Evolutionary conservation across 116 monocot genomes (phyloP).

Genomic region (Papilionanthe hybrid): DNA sequence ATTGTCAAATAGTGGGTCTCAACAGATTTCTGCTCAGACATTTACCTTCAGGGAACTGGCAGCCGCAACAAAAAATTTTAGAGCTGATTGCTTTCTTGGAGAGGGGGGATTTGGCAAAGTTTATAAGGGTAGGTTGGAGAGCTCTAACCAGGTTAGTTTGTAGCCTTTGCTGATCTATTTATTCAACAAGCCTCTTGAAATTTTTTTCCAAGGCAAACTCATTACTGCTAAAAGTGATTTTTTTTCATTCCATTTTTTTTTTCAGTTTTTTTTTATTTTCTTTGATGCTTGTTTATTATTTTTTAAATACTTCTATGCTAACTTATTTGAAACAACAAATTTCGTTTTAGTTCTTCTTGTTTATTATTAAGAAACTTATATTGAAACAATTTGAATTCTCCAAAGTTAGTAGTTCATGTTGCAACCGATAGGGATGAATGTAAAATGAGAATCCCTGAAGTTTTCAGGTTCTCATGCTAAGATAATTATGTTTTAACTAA

Average conservation of each 20-base stretch:
- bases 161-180: background rate
- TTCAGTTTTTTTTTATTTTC: background rate
- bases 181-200: background rate
- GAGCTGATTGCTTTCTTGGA: slow-evolving; percentile 32
- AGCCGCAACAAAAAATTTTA: slow-evolving; percentile 37
- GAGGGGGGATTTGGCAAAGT: slow-evolving; percentile 55
- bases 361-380: background rate
- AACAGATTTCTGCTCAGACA: slow-evolving; percentile 35
- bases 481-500: background rate
- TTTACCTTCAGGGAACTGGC: slow-evolving; percentile 40
- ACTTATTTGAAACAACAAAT: background rate
- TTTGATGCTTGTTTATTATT: background rate
- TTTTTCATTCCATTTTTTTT: background rate
- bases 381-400: background rate
- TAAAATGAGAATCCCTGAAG: background rate
- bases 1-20: slow-evolving; percentile 9
- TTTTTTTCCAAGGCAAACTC: background rate
- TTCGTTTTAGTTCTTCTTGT: background rate
- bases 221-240: background rate
- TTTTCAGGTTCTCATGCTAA: background rate
- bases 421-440: background rate
- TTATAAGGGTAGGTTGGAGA: slow-evolving; percentile 42
- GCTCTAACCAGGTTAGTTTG: slow-evolving; percentile 26
- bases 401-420: background rate
- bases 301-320: background rate